A percentile compares a stretch with the other conserved stretches of the same genome.
phyloP scores from a whole-genome alignment of 2,329 filamentous ascomycete genomes.

The Pyricularia pennisetigena region DNA sequence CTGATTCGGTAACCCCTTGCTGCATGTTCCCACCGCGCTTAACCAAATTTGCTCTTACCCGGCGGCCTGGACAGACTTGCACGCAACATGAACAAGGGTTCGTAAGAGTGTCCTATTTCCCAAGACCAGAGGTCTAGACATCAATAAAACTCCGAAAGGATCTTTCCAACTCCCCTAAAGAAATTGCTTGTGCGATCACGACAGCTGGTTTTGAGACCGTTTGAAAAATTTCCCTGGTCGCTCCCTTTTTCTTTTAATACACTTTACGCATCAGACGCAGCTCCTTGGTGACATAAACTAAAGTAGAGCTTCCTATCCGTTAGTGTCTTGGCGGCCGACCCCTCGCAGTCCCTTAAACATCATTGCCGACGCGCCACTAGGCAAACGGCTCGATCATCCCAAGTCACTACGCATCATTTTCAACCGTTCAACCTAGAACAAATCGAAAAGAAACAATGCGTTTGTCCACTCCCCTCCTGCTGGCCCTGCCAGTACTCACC shows the following conservation, averaged over 20 bases:
- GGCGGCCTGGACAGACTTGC: constrained; percentile 2
- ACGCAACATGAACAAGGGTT: not conserved
- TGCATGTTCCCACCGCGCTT: not conserved
- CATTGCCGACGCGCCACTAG: not conserved
- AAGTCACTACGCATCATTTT: not conserved
- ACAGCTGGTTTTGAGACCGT: not conserved
- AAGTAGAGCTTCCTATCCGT: not conserved
- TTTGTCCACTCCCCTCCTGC: constrained; percentile 40
- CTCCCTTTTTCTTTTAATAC: not conserved
- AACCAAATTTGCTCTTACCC: not conserved
- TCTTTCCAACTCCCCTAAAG: not conserved
- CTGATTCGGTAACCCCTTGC: not conserved
- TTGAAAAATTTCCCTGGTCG: not conserved
- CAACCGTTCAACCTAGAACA: not conserved
- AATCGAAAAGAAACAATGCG: constrained; percentile 35
- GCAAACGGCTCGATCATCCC: not conserved
- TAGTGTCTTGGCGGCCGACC: not conserved
- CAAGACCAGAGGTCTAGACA: constrained; percentile 1
- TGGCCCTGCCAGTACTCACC: constrained; percentile 47
- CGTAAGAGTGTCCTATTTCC: constrained; percentile 3
- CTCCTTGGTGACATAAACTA: not conserved
- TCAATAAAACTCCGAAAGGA: not conserved
- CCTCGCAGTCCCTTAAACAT: constrained; percentile 7
- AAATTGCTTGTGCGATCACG: not conserved
- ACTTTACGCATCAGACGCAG: not conserved